A percentile compares a stretch with the other conserved stretches of the same genome.
These are phyloP conservation scores for Paramyrothecium sp. DNA, from an alignment of 2,329 filamentous ascomycete species.

Conservation along the genomic window DNA sequence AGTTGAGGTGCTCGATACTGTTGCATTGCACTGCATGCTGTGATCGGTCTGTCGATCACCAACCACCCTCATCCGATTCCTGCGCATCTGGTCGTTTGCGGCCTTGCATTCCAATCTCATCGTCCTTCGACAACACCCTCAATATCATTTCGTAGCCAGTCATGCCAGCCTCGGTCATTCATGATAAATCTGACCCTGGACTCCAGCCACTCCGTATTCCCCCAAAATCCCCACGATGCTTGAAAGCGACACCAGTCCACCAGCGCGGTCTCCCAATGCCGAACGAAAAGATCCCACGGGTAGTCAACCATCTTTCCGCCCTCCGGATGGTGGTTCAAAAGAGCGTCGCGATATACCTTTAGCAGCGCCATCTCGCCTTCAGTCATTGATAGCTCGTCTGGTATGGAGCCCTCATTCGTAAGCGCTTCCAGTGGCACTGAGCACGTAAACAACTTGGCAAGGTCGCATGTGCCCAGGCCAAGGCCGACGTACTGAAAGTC, in stretches of 20 bases:
- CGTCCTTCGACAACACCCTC: no score
- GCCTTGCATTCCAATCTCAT: no score
- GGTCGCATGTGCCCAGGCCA: conserved; percentile 63
- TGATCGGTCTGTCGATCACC: no score
- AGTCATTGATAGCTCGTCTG: conserved; percentile 44
- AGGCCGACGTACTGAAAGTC: conserved; percentile 70
- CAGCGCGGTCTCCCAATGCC: conserved; percentile 65
- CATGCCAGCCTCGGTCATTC: conserved; percentile 39
- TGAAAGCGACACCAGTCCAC: conserved; percentile 67
- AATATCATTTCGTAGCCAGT: conserved; percentile 33
- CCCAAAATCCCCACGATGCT: conserved; percentile 62
- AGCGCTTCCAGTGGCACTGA: conserved; percentile 59
- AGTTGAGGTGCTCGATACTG: no score
- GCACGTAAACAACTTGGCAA: conserved; percentile 67
- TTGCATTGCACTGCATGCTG: no score
- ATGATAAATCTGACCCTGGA: conserved; percentile 51
- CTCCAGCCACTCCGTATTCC: conserved; percentile 57
- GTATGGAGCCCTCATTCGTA: conserved; percentile 23
- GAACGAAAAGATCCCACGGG: conserved; percentile 49
- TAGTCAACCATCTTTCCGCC: conserved; percentile 32
- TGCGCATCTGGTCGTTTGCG: no score
- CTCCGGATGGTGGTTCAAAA: conserved; percentile 23
- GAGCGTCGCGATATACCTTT: conserved; percentile 40
- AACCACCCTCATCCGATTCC: no score
- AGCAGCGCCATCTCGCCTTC: conserved; percentile 51